Conservation (phyloP, 192 early-diverging fungal genomes). For the Phycomyces blakesleeanus region DNA sequence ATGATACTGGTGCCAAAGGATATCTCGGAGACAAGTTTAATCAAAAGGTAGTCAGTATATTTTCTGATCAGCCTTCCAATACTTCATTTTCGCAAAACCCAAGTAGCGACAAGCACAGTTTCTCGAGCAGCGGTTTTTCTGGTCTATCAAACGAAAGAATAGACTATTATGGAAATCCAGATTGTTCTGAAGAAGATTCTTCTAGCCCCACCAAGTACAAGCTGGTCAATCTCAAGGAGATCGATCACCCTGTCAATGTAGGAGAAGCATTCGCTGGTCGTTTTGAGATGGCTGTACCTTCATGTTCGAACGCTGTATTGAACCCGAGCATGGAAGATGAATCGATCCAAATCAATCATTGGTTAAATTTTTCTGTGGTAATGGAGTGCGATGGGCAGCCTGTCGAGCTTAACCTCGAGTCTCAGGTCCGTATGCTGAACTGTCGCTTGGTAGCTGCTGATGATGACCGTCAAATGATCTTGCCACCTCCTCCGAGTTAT, state of each 20-base stretch:
- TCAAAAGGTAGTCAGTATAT: too few relatives aligned
- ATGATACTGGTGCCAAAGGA: too few relatives aligned
- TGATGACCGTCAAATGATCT: conserved; percentile 24
- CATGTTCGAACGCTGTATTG: conserved; percentile 11
- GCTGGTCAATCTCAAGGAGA: conserved; percentile 20
- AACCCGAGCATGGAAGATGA: conserved; percentile 19
- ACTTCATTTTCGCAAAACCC: too few relatives aligned
- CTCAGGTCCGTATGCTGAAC: conserved; percentile 22
- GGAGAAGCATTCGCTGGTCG: conserved; percentile 21
- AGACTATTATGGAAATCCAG: not conserved
- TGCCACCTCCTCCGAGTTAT: conserved; percentile 24
- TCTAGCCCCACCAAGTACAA: not conserved
- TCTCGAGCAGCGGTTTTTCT: too few relatives aligned
- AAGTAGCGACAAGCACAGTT: too few relatives aligned
- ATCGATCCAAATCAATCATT: conserved; percentile 19
- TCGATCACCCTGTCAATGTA: conserved; percentile 17
- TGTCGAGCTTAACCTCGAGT: conserved; percentile 16
- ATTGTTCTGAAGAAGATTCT: not conserved
- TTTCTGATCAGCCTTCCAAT: too few relatives aligned
- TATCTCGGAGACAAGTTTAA: too few relatives aligned
- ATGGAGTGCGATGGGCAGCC: conserved; percentile 9
- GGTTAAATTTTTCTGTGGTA: conserved; percentile 9
- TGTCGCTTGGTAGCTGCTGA: conserved; percentile 26
- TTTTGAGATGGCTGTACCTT: conserved; percentile 32
- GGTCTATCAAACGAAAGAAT: too few relatives aligned